Percentiles rank a stretch among this genome's conserved stretches.
Evolutionary conservation across 352 stramenopile species (phyloP).

Genomic region (Bremia lactucae): DNA sequence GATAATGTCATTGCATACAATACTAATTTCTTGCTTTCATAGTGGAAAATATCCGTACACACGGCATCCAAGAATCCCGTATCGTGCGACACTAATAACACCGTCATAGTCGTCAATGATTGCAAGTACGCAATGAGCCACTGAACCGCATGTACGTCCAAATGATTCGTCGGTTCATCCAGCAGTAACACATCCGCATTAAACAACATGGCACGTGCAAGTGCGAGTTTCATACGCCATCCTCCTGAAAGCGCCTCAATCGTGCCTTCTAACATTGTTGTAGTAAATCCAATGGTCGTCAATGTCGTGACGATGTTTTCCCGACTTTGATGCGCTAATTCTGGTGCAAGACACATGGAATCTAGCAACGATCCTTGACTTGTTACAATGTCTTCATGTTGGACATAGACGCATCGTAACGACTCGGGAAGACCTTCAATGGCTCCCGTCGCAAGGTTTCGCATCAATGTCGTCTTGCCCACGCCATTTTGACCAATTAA

Average conservation of each 20-base stretch:
- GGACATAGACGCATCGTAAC: constrained; percentile 93
- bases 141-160: constrained; percentile 95
- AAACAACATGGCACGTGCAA: constrained; percentile 90
- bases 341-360: constrained; percentile 48
- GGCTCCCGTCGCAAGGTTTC: constrained; percentile 81
- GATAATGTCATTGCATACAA: constrained; percentile 85
- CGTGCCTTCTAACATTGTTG: constrained; percentile 86
- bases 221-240: constrained; percentile 96
- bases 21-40: constrained; percentile 93
- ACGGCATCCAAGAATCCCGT: constrained; percentile 94
- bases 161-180: constrained; percentile 91
- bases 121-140: constrained; percentile 97
- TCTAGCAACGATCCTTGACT: constrained; percentile 70
- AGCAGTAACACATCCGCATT: constrained; percentile 93
- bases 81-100: constrained; percentile 96
- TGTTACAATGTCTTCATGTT: constrained; percentile 92
- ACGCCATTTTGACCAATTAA: constrained; percentile 94
- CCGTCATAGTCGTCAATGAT: constrained; percentile 89
- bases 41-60: constrained; percentile 94
- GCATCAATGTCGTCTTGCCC: constrained; percentile 94
- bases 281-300: constrained; percentile 88
- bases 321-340: constrained; percentile 63
- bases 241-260: constrained; percentile 91
- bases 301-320: constrained; percentile 78
- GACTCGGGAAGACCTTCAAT: constrained; percentile 86